A percentile compares a stretch with the other conserved stretches of the same genome.
phyloP scores from a whole-genome alignment of 1,139 yeast genomes.

The Saccharomyces hybrid region DNA sequence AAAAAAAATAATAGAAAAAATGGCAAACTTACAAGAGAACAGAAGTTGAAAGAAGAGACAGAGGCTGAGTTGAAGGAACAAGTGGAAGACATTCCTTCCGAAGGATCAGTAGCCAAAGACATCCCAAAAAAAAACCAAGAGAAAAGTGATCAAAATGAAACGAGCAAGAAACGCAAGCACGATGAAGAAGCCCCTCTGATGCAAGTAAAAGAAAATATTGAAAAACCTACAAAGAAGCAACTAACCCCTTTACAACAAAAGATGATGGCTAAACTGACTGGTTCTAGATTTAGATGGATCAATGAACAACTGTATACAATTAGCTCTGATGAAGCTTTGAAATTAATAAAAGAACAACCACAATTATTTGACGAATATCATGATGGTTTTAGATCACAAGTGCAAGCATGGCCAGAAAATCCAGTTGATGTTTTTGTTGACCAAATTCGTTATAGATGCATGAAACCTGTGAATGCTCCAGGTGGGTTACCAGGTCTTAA shows the following conservation, averaged over 20 bases:
- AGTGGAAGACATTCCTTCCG: constrained; percentile 7
- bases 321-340: constrained; percentile 67
- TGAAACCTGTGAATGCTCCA: constrained; percentile 78
- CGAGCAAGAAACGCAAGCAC: constrained; percentile 2
- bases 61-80: constrained; percentile 2
- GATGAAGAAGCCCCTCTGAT: not conserved
- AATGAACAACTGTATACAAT: constrained; percentile 90
- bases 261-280: constrained; percentile 90
- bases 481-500: constrained; percentile 83
- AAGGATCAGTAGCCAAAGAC: constrained; percentile 10
- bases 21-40: constrained; percentile 5
- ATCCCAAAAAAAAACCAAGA: constrained; percentile 1
- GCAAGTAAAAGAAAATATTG: not conserved
- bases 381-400: constrained; percentile 90
- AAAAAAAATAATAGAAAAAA: constrained; percentile 26
- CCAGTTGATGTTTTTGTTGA: constrained; percentile 86
- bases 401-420: constrained; percentile 95
- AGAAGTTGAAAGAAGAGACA: constrained; percentile 8
- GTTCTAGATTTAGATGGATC: constrained; percentile 95
- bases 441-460: constrained; percentile 55
- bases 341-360: constrained; percentile 73
- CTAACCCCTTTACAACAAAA: constrained; percentile 89
- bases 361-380: constrained; percentile 89
- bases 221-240: constrained; percentile 31
- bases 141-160: constrained; percentile 3